These are phyloP conservation scores for Lasiodiplodia citricola DNA, from an alignment of 2,329 filamentous ascomycete species.

Conservation along the genomic window DNA sequence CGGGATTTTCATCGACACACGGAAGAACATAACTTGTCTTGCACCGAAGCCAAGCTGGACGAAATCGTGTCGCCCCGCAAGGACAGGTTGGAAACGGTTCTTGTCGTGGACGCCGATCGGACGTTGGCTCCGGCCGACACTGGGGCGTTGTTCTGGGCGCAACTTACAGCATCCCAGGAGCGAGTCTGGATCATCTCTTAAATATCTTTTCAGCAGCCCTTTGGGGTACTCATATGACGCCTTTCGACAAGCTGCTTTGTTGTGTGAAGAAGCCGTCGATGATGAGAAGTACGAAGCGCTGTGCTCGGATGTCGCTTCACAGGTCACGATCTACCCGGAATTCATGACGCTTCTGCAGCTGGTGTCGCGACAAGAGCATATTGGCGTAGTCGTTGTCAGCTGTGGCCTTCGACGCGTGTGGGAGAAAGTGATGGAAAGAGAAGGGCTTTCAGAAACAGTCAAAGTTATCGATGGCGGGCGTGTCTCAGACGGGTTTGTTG, in stretches of 20 bases:
- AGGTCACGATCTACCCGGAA: constrained; percentile 54
- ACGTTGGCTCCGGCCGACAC: constrained; percentile 61
- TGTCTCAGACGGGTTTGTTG: constrained; percentile 54
- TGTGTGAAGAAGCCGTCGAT: constrained; percentile 57
- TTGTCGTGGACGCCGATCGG: constrained; percentile 65
- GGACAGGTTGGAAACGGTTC: constrained; percentile 47
- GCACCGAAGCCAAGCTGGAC: constrained; percentile 43
- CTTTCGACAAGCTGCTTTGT: constrained; percentile 60
- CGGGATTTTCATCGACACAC: constrained; percentile 47
- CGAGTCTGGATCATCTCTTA: constrained; percentile 37
- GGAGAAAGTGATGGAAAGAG: constrained; percentile 58
- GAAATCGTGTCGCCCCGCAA: constrained; percentile 33
- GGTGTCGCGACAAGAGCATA: constrained; percentile 39
- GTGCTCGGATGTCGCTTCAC: constrained; percentile 53
- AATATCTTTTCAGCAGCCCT: constrained; percentile 52
- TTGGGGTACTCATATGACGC: constrained; percentile 59
- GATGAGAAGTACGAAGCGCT: constrained; percentile 49
- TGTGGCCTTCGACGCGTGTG: constrained; percentile 61
- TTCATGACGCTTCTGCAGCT: constrained; percentile 52
- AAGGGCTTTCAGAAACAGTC: constrained; percentile 50
- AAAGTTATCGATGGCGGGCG: constrained; percentile 60
- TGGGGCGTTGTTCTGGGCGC: constrained; percentile 57
- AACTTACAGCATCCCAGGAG: not conserved
- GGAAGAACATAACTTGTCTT: constrained; percentile 47
- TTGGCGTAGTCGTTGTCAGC: constrained; percentile 59